Evolutionary conservation across 805 yeast species (phyloP).

Genomic region (Naumovozyma baii): DNA sequence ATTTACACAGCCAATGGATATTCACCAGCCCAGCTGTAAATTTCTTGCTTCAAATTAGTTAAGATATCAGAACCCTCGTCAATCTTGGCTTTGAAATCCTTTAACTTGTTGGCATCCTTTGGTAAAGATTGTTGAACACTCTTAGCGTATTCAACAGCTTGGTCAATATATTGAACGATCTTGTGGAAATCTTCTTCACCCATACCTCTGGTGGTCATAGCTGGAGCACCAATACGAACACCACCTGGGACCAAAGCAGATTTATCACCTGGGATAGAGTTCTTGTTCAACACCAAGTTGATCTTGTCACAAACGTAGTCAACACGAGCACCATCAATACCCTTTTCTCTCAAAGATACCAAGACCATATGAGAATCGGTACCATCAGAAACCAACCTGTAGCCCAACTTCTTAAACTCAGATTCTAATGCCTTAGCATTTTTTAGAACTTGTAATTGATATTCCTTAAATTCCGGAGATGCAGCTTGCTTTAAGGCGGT

Average conservation of each 20-base stretch:
- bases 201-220: slow-evolving; percentile 96
- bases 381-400: slow-evolving; percentile 82
- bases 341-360: slow-evolving; percentile 78
- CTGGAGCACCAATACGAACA: slow-evolving; percentile 95
- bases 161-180: slow-evolving; percentile 73
- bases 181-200: slow-evolving; percentile 76
- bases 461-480: slow-evolving; percentile 80
- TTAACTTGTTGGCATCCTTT: slow-evolving; percentile 85
- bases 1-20: slow-evolving; percentile 57
- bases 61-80: slow-evolving; percentile 64
- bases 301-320: slow-evolving; percentile 90
- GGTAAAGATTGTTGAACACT: slow-evolving; percentile 73
- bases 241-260: slow-evolving; percentile 96
- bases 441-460: slow-evolving; percentile 78
- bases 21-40: slow-evolving; percentile 83
- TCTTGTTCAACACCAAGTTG: slow-evolving; percentile 93
- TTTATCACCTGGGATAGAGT: slow-evolving; percentile 96
- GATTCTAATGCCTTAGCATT: slow-evolving; percentile 79
- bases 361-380: slow-evolving; percentile 96
- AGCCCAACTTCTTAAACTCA: slow-evolving; percentile 63
- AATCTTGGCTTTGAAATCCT: slow-evolving; percentile 85
- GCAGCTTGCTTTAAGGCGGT: slow-evolving; percentile 93
- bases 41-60: slow-evolving; percentile 60
- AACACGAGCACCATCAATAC: slow-evolving; percentile 93
- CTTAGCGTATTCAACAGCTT: slow-evolving; percentile 66